Base-by-base conservation (phyloP, 495 filamentous ascomycete species). In the Talaromyces trachyspermus region DNA sequence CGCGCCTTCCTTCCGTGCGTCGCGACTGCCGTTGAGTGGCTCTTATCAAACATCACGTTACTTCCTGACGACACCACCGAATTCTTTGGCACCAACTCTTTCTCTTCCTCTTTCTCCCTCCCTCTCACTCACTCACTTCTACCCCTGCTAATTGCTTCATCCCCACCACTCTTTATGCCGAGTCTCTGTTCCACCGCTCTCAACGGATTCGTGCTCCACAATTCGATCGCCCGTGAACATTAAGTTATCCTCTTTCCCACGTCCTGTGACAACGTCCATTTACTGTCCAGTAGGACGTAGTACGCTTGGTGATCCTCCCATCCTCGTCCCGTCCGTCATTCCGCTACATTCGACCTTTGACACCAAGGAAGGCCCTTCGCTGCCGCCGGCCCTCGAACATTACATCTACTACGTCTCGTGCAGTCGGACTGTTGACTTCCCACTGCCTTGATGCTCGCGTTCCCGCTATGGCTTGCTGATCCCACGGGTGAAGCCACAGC, bases 401-500 rank as follows among this genome's bases (percentile, higher is more conserved):
- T 12, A 7, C 42, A 15, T 44, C 42, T 30, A 18, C 24, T 17
- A 32, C 8, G 18, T 22, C 10, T 11, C 22, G n/a, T 18, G 44
- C 32, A 46, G 32, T 46, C 29, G 32, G 30, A 36, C 26, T 14
- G 29, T 36, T 46, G 30, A 11, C 7, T 22, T 25, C 32, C 44
- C 22, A 26, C 44, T 37, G 32, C 44, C 5, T 46, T 44, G 42
- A 20, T 22, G n/a, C 12, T 25, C 32, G 20, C 29, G 27, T 35
- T 41, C 38, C 40, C 62, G 59, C 50, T 56, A 73, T 73, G 70
- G 66, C 64, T 59, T 47, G 54, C 63, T 68, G 61, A 69, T 66
- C 50, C 56, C 53, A 58, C 68, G 65, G 60, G 70, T 70, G 65
- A 69, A 64, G 69, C 52, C 59, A 64, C 69, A 61, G 59, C 56